Base-by-base conservation (phyloP, 2,329 filamentous ascomycete genomes). In the Aspergillus japonicus region DNA sequence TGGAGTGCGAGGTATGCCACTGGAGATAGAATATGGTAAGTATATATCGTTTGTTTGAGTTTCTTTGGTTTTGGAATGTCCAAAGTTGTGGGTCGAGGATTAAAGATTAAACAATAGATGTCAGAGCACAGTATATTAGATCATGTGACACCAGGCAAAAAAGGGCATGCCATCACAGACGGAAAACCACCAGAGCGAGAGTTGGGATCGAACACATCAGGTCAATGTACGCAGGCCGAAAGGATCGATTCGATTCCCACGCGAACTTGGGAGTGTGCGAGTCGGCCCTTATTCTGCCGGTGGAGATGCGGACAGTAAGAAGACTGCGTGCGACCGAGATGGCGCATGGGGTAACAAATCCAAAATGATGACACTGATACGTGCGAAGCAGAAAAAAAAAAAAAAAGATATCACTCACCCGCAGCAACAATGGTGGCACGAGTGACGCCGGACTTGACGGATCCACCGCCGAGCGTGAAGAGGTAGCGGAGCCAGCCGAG, bases 401-500 rank as follows among this genome's bases (percentile, higher is more conserved):
- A 54, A 33, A 56, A 56, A 12, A 56, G 26, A 47, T 35, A 56
- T 69, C 58, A 78, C 77, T 78, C 66, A 80, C 78, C 69, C 51
- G 75, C 68, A 63, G 75, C 71, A 63, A 75, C 67, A 62, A 71
- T 66, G 16, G 71, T 66, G 59, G 71, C 75, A 35, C 78, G 69
- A 10, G 71, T 65, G 50, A 72, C 70, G 33, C 75, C 77, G 7
- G 73, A 68, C 56, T 71, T 75, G 16, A 71, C 73, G 49, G 70
- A 73, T 42, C 76, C 75, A 50, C 77, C 78, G 47, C 77, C 77
- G 24, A 80, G 64, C 4, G 75, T 78, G 57, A 79, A 54, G 50
- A 80, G 60, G 55, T 66, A 77, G 35, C 73, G 71, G 56, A 79
- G 49, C 74, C 76, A 77, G 55, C 75, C 73, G 24, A 77, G 65